A percentile compares a stretch with the other conserved stretches of the same genome.
Evolutionary conservation across 139 green algal species (phyloP).

Genomic region (Marvania coccoides): DNA sequence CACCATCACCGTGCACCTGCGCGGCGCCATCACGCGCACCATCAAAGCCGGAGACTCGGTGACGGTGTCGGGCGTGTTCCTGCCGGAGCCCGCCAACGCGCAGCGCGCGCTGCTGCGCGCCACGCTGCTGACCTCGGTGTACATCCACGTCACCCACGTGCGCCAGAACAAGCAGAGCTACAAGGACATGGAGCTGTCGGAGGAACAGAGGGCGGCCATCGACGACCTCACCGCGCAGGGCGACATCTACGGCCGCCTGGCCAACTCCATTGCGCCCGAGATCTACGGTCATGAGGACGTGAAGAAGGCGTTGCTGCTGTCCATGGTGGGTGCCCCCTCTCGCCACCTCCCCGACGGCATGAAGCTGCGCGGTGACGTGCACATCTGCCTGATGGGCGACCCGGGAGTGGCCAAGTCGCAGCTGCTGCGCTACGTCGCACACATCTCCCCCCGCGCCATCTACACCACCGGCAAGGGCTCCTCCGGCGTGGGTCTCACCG

Average conservation of each 20-base stretch:
- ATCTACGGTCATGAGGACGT: conserved; percentile 93
- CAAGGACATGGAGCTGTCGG: conserved; percentile 33
- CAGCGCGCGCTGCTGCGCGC: conserved; percentile 33
- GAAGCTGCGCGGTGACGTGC: conserved; percentile 93
- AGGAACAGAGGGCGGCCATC: conserved; percentile 36
- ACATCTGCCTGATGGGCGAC: conserved; percentile 99
- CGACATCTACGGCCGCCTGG: conserved; percentile 74
- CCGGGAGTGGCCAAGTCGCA: conserved; percentile 97
- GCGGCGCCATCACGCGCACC: conserved; percentile 74
- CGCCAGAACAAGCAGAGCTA: conserved; percentile 77
- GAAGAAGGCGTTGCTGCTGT: conserved; percentile 93
- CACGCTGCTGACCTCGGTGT: conserved; percentile 81
- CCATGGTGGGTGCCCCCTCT: conserved; percentile 85
- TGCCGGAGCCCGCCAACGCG: conserved; percentile 83
- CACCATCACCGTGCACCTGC: conserved; percentile 79
- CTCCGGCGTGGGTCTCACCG: conserved; percentile 91
- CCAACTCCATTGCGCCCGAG: conserved; percentile 78
- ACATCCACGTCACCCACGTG: conserved; percentile 77
- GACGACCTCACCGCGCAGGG: conserved; percentile 40
- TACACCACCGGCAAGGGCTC: conserved; percentile 97
- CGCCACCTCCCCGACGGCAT: conserved; percentile 84
- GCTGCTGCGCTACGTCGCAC: conserved; percentile 79
- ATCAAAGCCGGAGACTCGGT: conserved; percentile 84
- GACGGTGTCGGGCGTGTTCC: conserved; percentile 80
- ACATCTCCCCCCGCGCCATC: conserved; percentile 79